A percentile compares a stretch with the other conserved stretches of the same genome.
phyloP scores from a whole-genome alignment of 2,329 filamentous ascomycete species.

The Penicillium psychrosexuale region DNA sequence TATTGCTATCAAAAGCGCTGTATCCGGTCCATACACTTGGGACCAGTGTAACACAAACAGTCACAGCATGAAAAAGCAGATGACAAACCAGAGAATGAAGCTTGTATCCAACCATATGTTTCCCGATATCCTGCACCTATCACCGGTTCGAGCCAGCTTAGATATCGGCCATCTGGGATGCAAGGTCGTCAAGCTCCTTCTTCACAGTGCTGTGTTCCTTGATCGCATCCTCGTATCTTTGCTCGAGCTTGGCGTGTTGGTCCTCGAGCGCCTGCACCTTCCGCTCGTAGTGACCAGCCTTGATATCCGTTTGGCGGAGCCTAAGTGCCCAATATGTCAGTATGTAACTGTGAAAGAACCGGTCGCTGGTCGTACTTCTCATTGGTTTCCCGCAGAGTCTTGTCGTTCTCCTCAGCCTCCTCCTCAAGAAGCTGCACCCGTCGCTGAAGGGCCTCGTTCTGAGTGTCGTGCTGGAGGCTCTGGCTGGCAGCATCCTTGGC shows the following conservation, averaged over 20 bases:
- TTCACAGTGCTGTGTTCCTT: conserved; percentile 81
- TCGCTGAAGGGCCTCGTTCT: conserved; percentile 88
- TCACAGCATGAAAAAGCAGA: conserved; percentile 29
- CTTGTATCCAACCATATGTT: conserved; percentile 28
- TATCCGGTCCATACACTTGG: conserved; percentile 13
- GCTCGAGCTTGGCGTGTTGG: conserved; percentile 90
- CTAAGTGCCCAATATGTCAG: conserved; percentile 49
- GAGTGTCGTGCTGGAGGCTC: conserved; percentile 75
- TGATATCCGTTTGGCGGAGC: conserved; percentile 97
- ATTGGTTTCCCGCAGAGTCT: conserved; percentile 93
- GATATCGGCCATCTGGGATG: conserved; percentile 88
- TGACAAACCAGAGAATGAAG: conserved; percentile 25
- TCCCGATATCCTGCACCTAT: conserved; percentile 31
- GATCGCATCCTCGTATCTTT: conserved; percentile 96
- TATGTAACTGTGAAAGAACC: not conserved
- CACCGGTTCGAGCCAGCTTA: conserved; percentile 50
- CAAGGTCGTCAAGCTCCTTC: conserved; percentile 89
- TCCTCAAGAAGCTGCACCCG: conserved; percentile 95
- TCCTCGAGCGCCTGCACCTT: conserved; percentile 96
- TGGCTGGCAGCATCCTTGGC: conserved; percentile 83
- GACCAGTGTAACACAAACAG: conserved; percentile 23
- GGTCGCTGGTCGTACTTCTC: conserved; percentile 73
- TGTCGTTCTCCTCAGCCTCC: conserved; percentile 94
- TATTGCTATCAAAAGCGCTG: conserved; percentile 19
- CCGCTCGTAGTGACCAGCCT: conserved; percentile 98